These are phyloP conservation scores for Fusarium clavum DNA, from an alignment of 2,329 filamentous ascomycete species.

Conservation along the genomic window DNA sequence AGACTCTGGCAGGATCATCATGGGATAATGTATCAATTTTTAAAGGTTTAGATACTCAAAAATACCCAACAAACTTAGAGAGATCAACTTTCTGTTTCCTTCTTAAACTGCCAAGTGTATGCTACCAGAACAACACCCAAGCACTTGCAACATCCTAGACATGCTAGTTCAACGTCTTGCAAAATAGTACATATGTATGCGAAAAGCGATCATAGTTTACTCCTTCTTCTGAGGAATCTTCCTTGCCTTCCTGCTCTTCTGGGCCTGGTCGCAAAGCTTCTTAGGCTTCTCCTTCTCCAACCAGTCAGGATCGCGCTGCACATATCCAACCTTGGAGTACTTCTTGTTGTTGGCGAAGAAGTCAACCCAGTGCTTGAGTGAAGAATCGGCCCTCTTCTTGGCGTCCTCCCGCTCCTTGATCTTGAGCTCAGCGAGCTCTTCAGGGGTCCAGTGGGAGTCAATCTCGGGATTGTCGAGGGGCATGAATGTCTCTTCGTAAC, in stretches of 20 bases:
- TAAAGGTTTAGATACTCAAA: constrained; percentile 15
- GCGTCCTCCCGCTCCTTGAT: constrained; percentile 75
- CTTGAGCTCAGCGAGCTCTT: constrained; percentile 64
- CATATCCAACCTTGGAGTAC: constrained; percentile 83
- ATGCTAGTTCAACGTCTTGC: not conserved
- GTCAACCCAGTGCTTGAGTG: constrained; percentile 82
- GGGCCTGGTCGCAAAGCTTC: constrained; percentile 77
- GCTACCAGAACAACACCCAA: not conserved
- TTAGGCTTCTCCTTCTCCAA: constrained; percentile 71
- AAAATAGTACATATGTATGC: not conserved
- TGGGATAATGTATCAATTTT: constrained; percentile 24
- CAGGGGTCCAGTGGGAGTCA: constrained; percentile 67
- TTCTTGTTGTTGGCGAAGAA: constrained; percentile 85
- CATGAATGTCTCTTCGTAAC: constrained; percentile 87
- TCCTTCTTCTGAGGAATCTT: constrained; percentile 49
- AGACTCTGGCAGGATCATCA: constrained; percentile 3
- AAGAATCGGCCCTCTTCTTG: constrained; percentile 70
- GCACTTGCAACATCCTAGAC: not conserved
- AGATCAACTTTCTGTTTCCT: constrained; percentile 4
- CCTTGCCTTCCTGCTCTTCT: constrained; percentile 66
- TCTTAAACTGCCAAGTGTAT: not conserved
- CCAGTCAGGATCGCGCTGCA: constrained; percentile 72
- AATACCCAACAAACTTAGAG: constrained; percentile 28
- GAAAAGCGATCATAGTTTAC: not conserved
- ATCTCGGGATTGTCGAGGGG: constrained; percentile 71